Evolutionary conservation across 192 early-diverging fungal species (phyloP).

Genomic region (Coemansia sp.): DNA sequence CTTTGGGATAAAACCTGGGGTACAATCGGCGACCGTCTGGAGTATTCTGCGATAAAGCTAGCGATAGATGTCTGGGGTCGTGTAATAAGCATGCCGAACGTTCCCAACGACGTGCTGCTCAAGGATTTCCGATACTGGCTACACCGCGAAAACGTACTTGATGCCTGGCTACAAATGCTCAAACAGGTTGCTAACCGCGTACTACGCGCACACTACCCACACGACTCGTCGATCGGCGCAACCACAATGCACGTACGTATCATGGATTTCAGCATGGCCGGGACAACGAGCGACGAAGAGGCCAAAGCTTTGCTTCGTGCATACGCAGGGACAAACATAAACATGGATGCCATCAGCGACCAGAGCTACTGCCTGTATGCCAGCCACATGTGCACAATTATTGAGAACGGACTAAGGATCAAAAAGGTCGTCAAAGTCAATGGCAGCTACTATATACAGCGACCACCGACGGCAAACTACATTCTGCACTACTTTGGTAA

Average conservation of each 20-base stretch:
- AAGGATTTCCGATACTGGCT: conserved; percentile 30
- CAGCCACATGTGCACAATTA: conserved; percentile 16
- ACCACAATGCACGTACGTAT: conserved; percentile 21
- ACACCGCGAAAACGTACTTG: conserved; percentile 32
- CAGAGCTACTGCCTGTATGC: conserved; percentile 26
- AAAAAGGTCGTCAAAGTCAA: conserved; percentile 18
- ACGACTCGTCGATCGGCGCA: conserved; percentile 9
- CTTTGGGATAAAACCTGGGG: conserved; percentile 48
- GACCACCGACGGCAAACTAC: conserved; percentile 42
- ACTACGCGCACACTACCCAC: conserved; percentile 25
- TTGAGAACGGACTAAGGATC: conserved; percentile 19
- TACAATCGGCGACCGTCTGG: conserved; percentile 44
- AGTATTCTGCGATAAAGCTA: conserved; percentile 36
- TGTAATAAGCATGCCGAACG: conserved; percentile 5
- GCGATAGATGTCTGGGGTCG: conserved; percentile 40
- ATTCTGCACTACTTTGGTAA: conserved; percentile 24
- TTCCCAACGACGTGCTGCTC: conserved; percentile 7
- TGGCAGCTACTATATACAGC: conserved; percentile 22
- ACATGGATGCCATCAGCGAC: conserved; percentile 16
- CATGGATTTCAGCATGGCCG: conserved; percentile 26
- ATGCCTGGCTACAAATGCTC: conserved; percentile 29
- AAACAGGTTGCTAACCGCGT: conserved; percentile 22
- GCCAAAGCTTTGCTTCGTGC: conserved; percentile 11
- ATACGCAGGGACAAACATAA: conserved; percentile 17
- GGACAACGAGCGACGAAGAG: conserved; percentile 8